These are phyloP conservation scores for Dictyostelium firmibasis DNA, from an alignment of 78 protist species.

Conservation along the genomic window DNA sequence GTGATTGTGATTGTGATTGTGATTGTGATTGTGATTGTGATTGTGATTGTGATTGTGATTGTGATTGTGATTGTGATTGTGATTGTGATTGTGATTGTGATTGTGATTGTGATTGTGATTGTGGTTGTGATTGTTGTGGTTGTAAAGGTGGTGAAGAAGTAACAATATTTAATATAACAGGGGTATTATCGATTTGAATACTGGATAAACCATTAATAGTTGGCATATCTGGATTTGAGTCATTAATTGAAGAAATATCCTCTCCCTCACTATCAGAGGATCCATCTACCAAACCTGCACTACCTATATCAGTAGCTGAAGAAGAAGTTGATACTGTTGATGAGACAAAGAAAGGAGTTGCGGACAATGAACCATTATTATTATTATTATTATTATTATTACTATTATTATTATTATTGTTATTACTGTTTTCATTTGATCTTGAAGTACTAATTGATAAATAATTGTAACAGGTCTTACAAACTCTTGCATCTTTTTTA, in stretches of 20 bases:
- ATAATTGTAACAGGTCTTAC: conserved; percentile 59
- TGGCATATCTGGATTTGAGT: conserved; percentile 43
- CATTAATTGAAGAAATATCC: background rate
- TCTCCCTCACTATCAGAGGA: conserved; percentile 22
- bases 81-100: background rate
- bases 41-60: background rate
- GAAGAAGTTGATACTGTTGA: background rate
- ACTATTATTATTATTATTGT: background rate
- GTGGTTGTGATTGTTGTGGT: background rate
- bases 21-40: background rate
- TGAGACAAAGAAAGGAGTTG: background rate
- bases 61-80: background rate
- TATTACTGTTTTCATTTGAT: background rate
- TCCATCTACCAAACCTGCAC: background rate
- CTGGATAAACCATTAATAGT: background rate
- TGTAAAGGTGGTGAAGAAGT: background rate
- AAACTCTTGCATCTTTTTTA: conserved; percentile 75
- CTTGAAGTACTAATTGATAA: conserved; percentile 25
- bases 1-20: background rate
- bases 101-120: background rate
- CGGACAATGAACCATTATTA: background rate
- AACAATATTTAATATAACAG: background rate
- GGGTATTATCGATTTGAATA: background rate
- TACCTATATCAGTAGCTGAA: background rate
- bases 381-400: background rate